Base-by-base conservation (phyloP, 208 protist species). In the Herpetomonas tarakana region DNA sequence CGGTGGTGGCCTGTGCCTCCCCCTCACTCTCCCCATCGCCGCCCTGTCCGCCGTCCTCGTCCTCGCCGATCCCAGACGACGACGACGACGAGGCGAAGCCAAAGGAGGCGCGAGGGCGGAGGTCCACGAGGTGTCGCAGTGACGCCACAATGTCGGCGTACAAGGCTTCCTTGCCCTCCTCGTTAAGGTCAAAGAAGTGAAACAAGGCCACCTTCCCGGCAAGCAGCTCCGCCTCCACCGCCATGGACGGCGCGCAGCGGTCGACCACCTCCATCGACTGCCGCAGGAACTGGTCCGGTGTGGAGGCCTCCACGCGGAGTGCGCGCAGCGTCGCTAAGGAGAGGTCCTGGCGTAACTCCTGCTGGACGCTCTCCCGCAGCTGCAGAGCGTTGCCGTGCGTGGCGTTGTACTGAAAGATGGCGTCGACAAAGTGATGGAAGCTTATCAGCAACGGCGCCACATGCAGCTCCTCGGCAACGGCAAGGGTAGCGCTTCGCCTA, bases 91-190 rank as follows among this genome's bases (percentile, higher is more conserved):
- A 30, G 46, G 9, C 54, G 1, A 6, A 26, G 38, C 4, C 21
- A 6, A 1, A 7, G 22, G 12, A 28, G 25, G 51, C 31, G 19
- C 78, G 82, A 0, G 81, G 80, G n/a, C 84, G 84, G 46, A 92
- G 71, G 58, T 88, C 81, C 18, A 95, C 83, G 2, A 95, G 35
- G n/a, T 68, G 72, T 19, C 86, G 83, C 52, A 95, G 73, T 14
- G 88, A 92, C 21, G 71, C 63, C 4, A 95, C 38, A 12, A 95
- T 47, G 54, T 95, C 86, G 16, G 75, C 76, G 52, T 92, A 94
- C 27, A 94, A 68, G 6, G 82, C 69, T 6, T 68, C 62, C 1
- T 65, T 52, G 28, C 76, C 81, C 18, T 77, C 68, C 16, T 78
- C 69, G 25, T 91, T 71, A 16, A 85, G 71, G 4, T 66, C 50